Percentiles rank a stretch among this genome's conserved stretches.
Conservation (phyloP, 208 protist species). For the Acanthamoeba healyi region DNA sequence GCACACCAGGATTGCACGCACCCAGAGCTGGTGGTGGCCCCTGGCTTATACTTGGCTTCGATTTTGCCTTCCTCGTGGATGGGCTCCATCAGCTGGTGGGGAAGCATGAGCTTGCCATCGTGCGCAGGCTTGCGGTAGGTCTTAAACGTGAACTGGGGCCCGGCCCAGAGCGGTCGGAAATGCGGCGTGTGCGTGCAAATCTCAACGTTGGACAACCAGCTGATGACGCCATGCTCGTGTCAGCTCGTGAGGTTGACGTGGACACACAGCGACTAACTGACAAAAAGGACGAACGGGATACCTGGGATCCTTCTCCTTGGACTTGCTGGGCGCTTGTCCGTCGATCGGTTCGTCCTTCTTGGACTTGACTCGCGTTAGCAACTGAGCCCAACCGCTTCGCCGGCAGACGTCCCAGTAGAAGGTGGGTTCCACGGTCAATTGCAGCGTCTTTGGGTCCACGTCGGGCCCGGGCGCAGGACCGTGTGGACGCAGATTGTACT, state of each 20-base stretch:
- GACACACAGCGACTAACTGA: not conserved
- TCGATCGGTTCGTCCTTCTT: not conserved
- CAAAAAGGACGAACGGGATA: not conserved
- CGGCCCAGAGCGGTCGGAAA: constrained; percentile 56
- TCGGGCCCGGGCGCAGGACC: not conserved
- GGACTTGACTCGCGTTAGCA: constrained; percentile 43
- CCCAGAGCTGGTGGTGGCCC: constrained; percentile 2
- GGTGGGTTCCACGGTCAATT: constrained; percentile 53
- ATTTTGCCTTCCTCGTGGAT: constrained; percentile 40
- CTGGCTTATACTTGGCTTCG: constrained; percentile 42
- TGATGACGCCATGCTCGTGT: not conserved
- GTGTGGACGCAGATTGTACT: constrained; percentile 66
- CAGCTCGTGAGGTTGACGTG: not conserved
- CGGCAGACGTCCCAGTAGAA: constrained; percentile 71
- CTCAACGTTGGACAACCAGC: constrained; percentile 68
- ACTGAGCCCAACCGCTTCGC: constrained; percentile 57
- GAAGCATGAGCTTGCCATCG: not conserved
- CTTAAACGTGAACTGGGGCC: constrained; percentile 70
- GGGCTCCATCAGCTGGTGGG: not conserved
- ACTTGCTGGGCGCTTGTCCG: not conserved
- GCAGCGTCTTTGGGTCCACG: constrained; percentile 65
- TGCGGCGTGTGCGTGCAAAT: constrained; percentile 70
- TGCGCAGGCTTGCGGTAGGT: constrained; percentile 35
- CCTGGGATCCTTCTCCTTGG: constrained; percentile 41
- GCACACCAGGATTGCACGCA: not conserved